A percentile compares a stretch with the other conserved stretches of the same genome.
Conservation (phyloP, 495 filamentous ascomycete genomes). For the Immersiella caudata region DNA sequence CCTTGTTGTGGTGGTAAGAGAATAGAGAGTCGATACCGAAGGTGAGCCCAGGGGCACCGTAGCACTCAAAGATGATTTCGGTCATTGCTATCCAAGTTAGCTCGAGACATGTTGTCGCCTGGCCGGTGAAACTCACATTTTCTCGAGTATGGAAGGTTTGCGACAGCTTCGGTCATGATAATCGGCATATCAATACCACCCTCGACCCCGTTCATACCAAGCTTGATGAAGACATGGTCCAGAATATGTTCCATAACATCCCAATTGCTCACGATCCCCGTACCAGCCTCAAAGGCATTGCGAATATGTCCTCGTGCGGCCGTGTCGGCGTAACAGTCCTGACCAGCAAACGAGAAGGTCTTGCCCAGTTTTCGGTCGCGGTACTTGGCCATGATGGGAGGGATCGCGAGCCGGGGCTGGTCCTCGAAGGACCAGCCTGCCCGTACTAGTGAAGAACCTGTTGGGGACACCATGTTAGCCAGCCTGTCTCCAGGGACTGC, state of each 20-base stretch:
- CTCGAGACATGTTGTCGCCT: neutral
- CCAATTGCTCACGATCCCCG: constrained; percentile 93
- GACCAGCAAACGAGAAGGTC: constrained; percentile 86
- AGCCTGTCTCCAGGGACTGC: neutral
- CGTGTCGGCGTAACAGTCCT: constrained; percentile 90
- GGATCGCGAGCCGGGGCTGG: constrained; percentile 73
- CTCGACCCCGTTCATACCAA: constrained; percentile 76
- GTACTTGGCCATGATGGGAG: constrained; percentile 91
- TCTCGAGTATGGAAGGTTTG: constrained; percentile 81
- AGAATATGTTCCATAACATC: constrained; percentile 92
- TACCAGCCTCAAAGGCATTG: constrained; percentile 87
- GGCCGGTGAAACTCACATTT: constrained; percentile 63
- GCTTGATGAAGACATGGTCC: constrained; percentile 89
- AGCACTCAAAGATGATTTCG: constrained; percentile 95
- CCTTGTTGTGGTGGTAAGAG: constrained; percentile 89
- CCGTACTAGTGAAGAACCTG: constrained; percentile 84
- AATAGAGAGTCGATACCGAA: constrained; percentile 97
- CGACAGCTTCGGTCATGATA: constrained; percentile 94
- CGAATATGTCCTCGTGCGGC: constrained; percentile 88
- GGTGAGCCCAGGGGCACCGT: constrained; percentile 80
- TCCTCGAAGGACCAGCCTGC: constrained; percentile 94
- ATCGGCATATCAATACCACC: constrained; percentile 81
- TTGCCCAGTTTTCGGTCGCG: constrained; percentile 88
- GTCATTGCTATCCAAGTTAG: constrained; percentile 74
- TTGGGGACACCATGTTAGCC: constrained; percentile 15